Evolutionary conservation across 1,284 basidiomycete species (phyloP), one percentile per base, ranked within the genome.

Genomic region (Pyrrhoderma noxium): DNA sequence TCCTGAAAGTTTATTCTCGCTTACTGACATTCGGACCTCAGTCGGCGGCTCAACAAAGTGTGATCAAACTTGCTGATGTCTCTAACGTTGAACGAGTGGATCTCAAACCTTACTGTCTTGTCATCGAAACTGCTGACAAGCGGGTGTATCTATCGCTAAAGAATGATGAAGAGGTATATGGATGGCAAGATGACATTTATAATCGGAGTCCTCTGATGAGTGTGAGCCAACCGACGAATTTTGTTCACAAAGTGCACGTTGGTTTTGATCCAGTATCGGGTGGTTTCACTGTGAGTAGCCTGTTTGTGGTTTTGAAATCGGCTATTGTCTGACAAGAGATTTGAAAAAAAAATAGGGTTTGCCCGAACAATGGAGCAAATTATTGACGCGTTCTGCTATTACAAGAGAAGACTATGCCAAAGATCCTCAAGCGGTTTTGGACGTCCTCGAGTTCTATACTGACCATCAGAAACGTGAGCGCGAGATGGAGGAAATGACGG

Each of bases 391-490:
- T 60, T 94, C 91, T 2, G 93, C 94, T 34, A 97, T 99, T 68
- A 98, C 95, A 1, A 87, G 92, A 52, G 95, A 98, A 70, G 95
- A 99, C 66, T 97, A 97, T 55, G 92, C 90, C 9, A 91, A 89
- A 65, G 89, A 99, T 63, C 95, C 95, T 0, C 94, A 98, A 62
- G 95, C 95, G 0, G 95, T 99, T 13, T 76, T 98, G 14, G 95
- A 98, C 58, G 95, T 97, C 0, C 83, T 99, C 53, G 93, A 98
- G 63, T 99, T 98, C 71, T 98, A 98, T 69, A 98, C 94, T 11
- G 92, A 96, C 65, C 93, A 93, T 61, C 93, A 97, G 72, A 93
- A 93, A 66, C 82, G 87, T n/a, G 88, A 89, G 55, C 82, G 87
- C n/a, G 89, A 89, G 56, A 70, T 88, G 62, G 91, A 94, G 61